These are phyloP conservation scores for Globisporangium paroecandrum DNA, from an alignment of 352 stramenopile genomes.

Conservation along the genomic window DNA sequence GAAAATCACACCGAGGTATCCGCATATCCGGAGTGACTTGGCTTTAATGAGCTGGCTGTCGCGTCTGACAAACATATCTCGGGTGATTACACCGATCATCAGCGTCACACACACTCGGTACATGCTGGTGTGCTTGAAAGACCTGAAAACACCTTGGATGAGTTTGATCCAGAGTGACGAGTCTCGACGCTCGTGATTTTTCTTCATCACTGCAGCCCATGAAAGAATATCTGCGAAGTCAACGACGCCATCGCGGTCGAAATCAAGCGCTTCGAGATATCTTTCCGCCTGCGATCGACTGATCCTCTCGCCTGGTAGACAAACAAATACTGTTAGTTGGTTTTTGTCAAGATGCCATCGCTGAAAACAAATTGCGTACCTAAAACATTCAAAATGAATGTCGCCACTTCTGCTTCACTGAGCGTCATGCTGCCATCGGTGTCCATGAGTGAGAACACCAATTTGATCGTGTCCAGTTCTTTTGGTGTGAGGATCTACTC, in stretches of 20 bases:
- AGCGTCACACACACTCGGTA: conserved; percentile 30
- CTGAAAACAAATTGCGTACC: conserved; percentile 24
- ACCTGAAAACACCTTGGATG: conserved; percentile 1
- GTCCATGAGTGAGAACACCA: conserved; percentile 82
- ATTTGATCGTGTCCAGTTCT: conserved; percentile 76
- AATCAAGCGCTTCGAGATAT: conserved; percentile 75
- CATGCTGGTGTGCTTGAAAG: conserved; percentile 16
- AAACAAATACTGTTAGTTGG: neutral
- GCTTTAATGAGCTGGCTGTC: neutral
- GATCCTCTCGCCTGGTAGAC: conserved; percentile 50
- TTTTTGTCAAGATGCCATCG: neutral
- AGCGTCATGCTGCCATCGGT: conserved; percentile 69
- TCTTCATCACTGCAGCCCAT: conserved; percentile 73
- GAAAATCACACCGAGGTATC: conserved; percentile 17
- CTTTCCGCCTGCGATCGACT: conserved; percentile 36
- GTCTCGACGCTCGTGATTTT: conserved; percentile 32
- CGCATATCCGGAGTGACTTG: conserved; percentile 13
- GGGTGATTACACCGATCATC: conserved; percentile 17
- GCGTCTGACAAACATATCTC: conserved; percentile 11
- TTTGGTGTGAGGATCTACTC: conserved; percentile 43
- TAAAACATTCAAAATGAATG: conserved; percentile 77
- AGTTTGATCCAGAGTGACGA: neutral
- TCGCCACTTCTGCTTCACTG: conserved; percentile 43
- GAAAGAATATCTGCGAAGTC: conserved; percentile 78
- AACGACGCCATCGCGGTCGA: conserved; percentile 64